A percentile compares a stretch with the other conserved stretches of the same genome.
Conservation (phyloP, 805 yeast species). For the Candida nanaspora region DNA sequence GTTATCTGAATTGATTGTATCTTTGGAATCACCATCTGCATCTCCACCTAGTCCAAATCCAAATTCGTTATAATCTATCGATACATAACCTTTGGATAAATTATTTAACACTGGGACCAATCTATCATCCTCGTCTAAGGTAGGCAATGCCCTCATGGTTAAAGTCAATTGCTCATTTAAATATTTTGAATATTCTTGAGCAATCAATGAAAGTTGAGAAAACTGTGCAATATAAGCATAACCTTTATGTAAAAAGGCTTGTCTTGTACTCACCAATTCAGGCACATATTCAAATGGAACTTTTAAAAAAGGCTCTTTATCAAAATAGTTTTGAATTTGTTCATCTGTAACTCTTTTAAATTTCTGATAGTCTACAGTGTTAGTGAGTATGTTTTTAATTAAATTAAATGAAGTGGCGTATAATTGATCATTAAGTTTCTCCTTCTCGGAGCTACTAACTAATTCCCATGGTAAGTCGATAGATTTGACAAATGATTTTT, state of each 20-base stretch:
- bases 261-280: slow-evolving; percentile 67
- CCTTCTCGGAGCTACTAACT: slow-evolving; percentile 57
- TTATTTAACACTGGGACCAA: slow-evolving; percentile 78
- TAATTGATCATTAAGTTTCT: slow-evolving; percentile 38
- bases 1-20: slow-evolving; percentile 53
- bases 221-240: slow-evolving; percentile 80
- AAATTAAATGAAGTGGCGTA: slow-evolving; percentile 46
- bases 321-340: slow-evolving; percentile 42
- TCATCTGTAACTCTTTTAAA: slow-evolving; percentile 39
- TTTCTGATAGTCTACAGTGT: slow-evolving; percentile 20
- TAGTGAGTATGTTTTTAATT: slow-evolving; percentile 30
- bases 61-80: slow-evolving; percentile 34
- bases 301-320: slow-evolving; percentile 65
- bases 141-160: slow-evolving; percentile 73
- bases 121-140: slow-evolving; percentile 88
- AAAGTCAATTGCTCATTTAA: slow-evolving; percentile 46
- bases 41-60: slow-evolving; percentile 8
- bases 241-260: slow-evolving; percentile 61
- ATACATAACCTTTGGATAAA: slow-evolving; percentile 63
- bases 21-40: slow-evolving; percentile 15
- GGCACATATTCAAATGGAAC: slow-evolving; percentile 84
- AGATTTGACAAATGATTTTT: slow-evolving; percentile 57
- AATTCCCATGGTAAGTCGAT: slow-evolving; percentile 68
- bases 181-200: slow-evolving; percentile 56
- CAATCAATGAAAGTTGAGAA: slow-evolving; percentile 63